Evolutionary conservation across 1,284 basidiomycete genomes (phyloP).

Genomic region (Singerocomus rubriflavus): DNA sequence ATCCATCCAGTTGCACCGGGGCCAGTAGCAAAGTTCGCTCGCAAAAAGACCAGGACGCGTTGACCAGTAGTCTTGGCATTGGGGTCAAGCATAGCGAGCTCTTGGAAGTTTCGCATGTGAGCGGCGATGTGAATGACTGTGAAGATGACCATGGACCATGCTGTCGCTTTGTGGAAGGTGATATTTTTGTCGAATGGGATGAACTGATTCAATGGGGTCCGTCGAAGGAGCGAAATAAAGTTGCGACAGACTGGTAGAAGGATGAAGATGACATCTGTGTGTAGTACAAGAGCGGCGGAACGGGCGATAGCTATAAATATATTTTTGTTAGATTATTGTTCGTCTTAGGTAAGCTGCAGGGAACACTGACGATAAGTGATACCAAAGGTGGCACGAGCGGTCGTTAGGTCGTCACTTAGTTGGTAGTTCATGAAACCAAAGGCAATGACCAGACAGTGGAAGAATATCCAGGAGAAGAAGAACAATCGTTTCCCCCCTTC

Average conservation of each 20-base stretch:
- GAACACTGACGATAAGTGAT: conserved; percentile 65
- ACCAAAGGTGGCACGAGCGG: conserved; percentile 66
- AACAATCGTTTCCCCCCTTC: conserved; percentile 78
- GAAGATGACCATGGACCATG: conserved; percentile 80
- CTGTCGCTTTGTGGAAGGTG: conserved; percentile 84
- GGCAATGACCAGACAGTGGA: conserved; percentile 70
- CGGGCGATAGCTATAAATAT: conserved; percentile 66
- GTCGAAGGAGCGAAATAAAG: conserved; percentile 81
- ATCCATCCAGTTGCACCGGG: conserved; percentile 91
- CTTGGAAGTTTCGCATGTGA: conserved; percentile 79
- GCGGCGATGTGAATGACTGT: conserved; percentile 69
- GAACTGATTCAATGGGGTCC: conserved; percentile 76
- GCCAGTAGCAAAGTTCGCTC: conserved; percentile 80
- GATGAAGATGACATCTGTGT: conserved; percentile 87
- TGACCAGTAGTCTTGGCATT: conserved; percentile 51
- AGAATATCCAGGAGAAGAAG: conserved; percentile 72
- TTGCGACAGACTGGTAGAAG: conserved; percentile 89
- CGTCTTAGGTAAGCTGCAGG: background rate
- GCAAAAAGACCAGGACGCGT: conserved; percentile 64
- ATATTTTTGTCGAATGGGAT: conserved; percentile 91
- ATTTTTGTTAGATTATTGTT: background rate
- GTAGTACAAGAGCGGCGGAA: conserved; percentile 79
- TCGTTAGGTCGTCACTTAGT: conserved; percentile 71
- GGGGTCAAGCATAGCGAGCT: conserved; percentile 59
- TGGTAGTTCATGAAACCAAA: conserved; percentile 77